Base-by-base conservation (phyloP, 345 rosid genomes). In the Hypericum perforatum region DNA sequence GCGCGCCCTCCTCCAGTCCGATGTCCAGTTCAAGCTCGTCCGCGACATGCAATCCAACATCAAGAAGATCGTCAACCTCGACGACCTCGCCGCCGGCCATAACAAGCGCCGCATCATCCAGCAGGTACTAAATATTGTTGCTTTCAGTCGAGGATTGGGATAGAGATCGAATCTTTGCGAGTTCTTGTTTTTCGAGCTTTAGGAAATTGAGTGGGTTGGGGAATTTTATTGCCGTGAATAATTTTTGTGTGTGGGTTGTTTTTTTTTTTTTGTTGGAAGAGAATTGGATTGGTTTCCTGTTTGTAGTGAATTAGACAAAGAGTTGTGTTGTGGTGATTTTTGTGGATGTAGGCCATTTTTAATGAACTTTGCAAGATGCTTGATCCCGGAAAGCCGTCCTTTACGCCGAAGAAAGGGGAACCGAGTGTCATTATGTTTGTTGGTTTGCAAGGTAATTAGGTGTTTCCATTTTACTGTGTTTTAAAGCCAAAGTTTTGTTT, bases 21-120 rank as follows among this genome's bases (percentile, higher is more conserved):
- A 88, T 71, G 98, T 88, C 11, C 95, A 85, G 22, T 88, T 92
- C 72, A 79, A 81, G 67, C 95, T 92, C 36, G 98, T 92, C 52
- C 82, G 82, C n/a, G 86, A 85, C 38, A 92, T 92, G 98, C 85
- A 78, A 57, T 69, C 76, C 58, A 91, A 91, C 57, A 91, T 85
- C 51, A 88, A 91, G 83, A 78, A 77, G 59, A 85, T 91, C 46
- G 98, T 88, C 67, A 91, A 91, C 60, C 86, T 91, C 29, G 89
- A 82, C 22, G 95, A 91, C 52, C 88, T 91, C 39, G 98, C 96
- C 44, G 96, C 96, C 7, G 98, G 98, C 6, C 98, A 91, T 70
- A 88, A 91, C 74, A 86, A 82, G 83, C 88, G 90, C 61, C 64
- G 61, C 60, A 92, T 92, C 75, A 92, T 92, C 63, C 95, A 92